Conservation (phyloP, 2,329 filamentous ascomycete genomes). For the Talaromyces sp. region DNA sequence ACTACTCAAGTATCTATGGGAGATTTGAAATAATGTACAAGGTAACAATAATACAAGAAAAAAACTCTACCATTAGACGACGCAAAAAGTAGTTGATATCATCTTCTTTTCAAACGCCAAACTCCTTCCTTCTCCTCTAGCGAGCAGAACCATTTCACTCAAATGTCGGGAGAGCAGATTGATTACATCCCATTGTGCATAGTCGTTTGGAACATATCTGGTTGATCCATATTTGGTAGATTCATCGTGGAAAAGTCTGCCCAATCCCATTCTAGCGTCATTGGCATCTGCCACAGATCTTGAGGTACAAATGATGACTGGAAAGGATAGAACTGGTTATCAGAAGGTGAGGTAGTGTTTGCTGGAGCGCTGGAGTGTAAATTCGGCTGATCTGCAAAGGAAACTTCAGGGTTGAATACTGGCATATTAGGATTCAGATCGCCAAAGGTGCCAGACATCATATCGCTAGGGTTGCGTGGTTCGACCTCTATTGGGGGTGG, state of each 20-base stretch:
- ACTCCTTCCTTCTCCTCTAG: slow-evolving; percentile 16
- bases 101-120: slow-evolving; percentile 19
- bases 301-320: slow-evolving; percentile 87
- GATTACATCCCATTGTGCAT: slow-evolving; percentile 25
- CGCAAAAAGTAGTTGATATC: neutral
- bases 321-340: slow-evolving; percentile 7
- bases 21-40: neutral
- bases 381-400: slow-evolving; percentile 28
- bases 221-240: slow-evolving; percentile 34
- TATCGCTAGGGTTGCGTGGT: slow-evolving; percentile 23
- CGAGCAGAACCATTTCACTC: neutral
- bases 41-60: slow-evolving; percentile 1
- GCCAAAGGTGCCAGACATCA: slow-evolving; percentile 24
- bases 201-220: slow-evolving; percentile 23
- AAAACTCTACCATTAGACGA: neutral
- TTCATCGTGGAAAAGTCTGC: slow-evolving; percentile 44
- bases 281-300: slow-evolving; percentile 92
- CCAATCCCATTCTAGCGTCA: slow-evolving; percentile 92
- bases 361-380: slow-evolving; percentile 25
- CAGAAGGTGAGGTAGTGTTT: slow-evolving; percentile 22
- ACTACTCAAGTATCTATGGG: neutral
- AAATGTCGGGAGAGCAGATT: neutral
- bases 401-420: slow-evolving; percentile 31
- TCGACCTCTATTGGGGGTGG: neutral
- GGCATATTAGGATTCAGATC: slow-evolving; percentile 27